These are phyloP conservation scores for Yamadazyma dushanensis DNA, from an alignment of 1,139 yeast species.

Conservation along the genomic window DNA sequence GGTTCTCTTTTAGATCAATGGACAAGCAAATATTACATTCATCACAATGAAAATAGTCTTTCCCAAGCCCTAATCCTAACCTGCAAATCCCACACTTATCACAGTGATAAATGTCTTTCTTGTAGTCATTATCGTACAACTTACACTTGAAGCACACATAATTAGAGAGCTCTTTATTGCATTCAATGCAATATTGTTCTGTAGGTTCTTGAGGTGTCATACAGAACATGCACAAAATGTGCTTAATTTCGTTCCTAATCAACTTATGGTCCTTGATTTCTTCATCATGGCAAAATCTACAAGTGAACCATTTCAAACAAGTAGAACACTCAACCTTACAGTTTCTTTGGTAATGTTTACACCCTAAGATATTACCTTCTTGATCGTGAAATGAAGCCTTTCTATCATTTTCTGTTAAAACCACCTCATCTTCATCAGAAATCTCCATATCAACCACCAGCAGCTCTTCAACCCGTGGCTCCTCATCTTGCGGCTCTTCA, in stretches of 20 bases:
- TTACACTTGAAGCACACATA: slow-evolving; percentile 80
- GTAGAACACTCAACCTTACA: slow-evolving; percentile 82
- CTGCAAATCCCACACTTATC: slow-evolving; percentile 92
- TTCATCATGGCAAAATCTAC: slow-evolving; percentile 85
- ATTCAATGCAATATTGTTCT: slow-evolving; percentile 60
- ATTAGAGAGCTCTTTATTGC: slow-evolving; percentile 66
- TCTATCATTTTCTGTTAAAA: slow-evolving; percentile 50
- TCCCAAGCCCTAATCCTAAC: slow-evolving; percentile 81
- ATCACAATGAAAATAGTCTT: slow-evolving; percentile 88
- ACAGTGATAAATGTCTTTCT: slow-evolving; percentile 86
- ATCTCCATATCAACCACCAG: slow-evolving; percentile 2
- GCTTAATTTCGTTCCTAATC: slow-evolving; percentile 61
- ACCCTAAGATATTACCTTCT: slow-evolving; percentile 54
- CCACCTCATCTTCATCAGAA: slow-evolving; percentile 31
- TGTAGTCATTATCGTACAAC: slow-evolving; percentile 79
- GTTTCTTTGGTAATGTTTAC: slow-evolving; percentile 79
- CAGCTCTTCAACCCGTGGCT: not conserved
- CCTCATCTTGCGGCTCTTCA: slow-evolving; percentile 14
- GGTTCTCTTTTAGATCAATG: slow-evolving; percentile 73
- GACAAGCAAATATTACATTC: slow-evolving; percentile 90
- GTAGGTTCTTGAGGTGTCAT: slow-evolving; percentile 72
- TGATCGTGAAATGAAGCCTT: slow-evolving; percentile 50
- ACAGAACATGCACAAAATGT: slow-evolving; percentile 81
- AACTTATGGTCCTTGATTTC: slow-evolving; percentile 56
- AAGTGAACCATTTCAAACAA: slow-evolving; percentile 74